Evolutionary conservation across 495 filamentous ascomycete genomes (phyloP).

Genomic region (Neurospora sp.): DNA sequence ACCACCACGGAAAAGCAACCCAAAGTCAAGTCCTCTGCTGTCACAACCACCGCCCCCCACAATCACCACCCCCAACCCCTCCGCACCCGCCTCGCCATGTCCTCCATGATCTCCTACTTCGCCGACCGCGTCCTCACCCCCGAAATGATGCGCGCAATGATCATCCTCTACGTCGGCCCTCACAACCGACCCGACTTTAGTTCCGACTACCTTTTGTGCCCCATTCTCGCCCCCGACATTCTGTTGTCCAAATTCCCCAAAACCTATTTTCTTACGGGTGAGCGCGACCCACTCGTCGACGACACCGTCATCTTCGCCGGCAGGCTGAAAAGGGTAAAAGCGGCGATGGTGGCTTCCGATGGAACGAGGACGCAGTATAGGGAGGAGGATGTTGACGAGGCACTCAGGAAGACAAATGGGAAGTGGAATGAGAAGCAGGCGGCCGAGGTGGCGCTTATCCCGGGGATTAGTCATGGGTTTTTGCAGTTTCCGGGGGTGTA

Average conservation of each 20-base stretch:
- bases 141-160: constrained; percentile 99
- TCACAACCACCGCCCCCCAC: constrained; percentile 3
- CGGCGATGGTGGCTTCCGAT: constrained; percentile 38
- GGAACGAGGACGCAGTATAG: constrained; percentile 22
- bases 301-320: constrained; percentile 96
- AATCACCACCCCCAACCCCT: constrained; percentile 52
- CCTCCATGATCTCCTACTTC: constrained; percentile 95
- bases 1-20: neutral
- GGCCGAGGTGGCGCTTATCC: constrained; percentile 74
- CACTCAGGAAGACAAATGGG: constrained; percentile 11
- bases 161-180: constrained; percentile 93
- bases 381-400: constrained; percentile 13
- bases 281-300: constrained; percentile 90
- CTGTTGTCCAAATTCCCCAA: constrained; percentile 79
- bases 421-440: constrained; percentile 64
- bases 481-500: constrained; percentile 80
- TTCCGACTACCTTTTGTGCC: constrained; percentile 82
- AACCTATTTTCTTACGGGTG: constrained; percentile 86
- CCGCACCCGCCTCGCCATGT: constrained; percentile 78
- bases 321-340: constrained; percentile 70
- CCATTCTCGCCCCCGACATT: constrained; percentile 76
- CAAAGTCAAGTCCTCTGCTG: neutral
- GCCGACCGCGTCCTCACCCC: constrained; percentile 90
- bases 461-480: constrained; percentile 86
- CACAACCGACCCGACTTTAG: constrained; percentile 86